Evolutionary conservation across 768 basidiomycete species (phyloP).

Genomic region (Pholiota microspora): DNA sequence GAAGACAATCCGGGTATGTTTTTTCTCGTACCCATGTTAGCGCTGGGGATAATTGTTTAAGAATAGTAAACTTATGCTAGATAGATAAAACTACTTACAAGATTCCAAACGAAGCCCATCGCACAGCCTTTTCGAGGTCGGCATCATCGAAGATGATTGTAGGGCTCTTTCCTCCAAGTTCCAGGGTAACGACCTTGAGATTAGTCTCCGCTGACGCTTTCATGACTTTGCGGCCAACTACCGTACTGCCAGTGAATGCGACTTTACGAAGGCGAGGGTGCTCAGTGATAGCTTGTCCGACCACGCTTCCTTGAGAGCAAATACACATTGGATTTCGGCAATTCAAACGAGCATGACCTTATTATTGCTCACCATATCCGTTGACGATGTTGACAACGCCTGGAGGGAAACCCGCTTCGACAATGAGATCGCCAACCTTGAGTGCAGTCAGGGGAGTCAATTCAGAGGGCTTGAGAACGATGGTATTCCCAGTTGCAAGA

Average conservation of each 20-base stretch:
- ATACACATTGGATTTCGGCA: not conserved
- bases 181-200: constrained; percentile 81
- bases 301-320: constrained; percentile 41
- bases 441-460: constrained; percentile 74
- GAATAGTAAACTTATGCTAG: not conserved
- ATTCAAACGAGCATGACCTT: not conserved
- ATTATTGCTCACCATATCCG: constrained; percentile 47
- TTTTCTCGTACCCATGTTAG: constrained; percentile 4
- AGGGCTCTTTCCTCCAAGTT: constrained; percentile 78
- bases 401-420: constrained; percentile 75
- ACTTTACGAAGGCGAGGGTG: constrained; percentile 76
- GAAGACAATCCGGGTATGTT: too few relatives aligned
- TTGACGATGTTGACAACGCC: constrained; percentile 78
- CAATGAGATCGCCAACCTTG: constrained; percentile 50
- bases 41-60: not conserved
- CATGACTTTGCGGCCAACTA: constrained; percentile 77
- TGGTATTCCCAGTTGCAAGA: constrained; percentile 75
- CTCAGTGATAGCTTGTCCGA: constrained; percentile 66
- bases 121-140: constrained; percentile 67
- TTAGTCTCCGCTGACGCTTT: constrained; percentile 80
- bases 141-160: constrained; percentile 74
- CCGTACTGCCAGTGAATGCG: constrained; percentile 85
- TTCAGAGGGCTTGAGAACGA: constrained; percentile 81
- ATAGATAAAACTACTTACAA: constrained; percentile 48
- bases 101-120: constrained; percentile 71